These are phyloP conservation scores for Pholiota conissans DNA, from an alignment of 768 basidiomycete genomes.

Conservation along the genomic window DNA sequence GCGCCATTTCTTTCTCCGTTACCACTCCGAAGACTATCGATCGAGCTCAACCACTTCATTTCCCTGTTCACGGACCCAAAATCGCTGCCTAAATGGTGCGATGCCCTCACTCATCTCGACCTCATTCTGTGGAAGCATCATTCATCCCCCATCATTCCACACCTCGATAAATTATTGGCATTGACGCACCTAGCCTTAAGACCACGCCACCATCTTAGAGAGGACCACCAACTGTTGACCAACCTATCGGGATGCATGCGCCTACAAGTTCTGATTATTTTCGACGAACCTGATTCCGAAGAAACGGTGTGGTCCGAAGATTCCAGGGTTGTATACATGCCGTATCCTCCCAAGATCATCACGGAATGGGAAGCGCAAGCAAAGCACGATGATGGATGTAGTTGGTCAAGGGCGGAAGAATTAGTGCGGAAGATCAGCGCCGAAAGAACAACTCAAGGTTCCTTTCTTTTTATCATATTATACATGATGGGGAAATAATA, in stretches of 20 bases:
- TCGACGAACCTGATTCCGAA: conserved; percentile 26
- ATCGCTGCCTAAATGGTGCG: conserved; percentile 23
- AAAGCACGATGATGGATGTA: conserved; percentile 21
- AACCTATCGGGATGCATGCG: conserved; percentile 26
- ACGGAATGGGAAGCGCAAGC: conserved; percentile 36
- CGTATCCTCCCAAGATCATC: conserved; percentile 29
- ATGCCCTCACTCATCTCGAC: conserved; percentile 36
- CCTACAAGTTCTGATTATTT: conserved; percentile 29
- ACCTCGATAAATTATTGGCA: conserved; percentile 24
- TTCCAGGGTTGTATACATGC: conserved; percentile 31
- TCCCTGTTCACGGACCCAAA: conserved; percentile 18
- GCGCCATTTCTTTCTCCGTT: conserved; percentile 26
- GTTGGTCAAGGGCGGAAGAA: conserved; percentile 34
- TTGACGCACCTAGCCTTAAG: conserved; percentile 35
- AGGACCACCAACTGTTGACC: conserved; percentile 19
- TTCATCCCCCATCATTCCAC: conserved; percentile 23
- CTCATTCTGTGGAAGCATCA: conserved; percentile 34
- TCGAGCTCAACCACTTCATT: conserved; percentile 31
- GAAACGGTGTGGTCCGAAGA: conserved; percentile 22
- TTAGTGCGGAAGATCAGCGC: conserved; percentile 20
- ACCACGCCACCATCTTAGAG: conserved; percentile 22
- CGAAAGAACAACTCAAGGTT: conserved; percentile 18
- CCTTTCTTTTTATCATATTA: conserved; percentile 13
- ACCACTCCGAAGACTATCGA: conserved; percentile 32
- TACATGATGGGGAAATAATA: conserved; percentile 9